Evolutionary conservation across 2,329 filamentous ascomycete genomes (phyloP).

Genomic region (Ceratocystis diversiconidia): DNA sequence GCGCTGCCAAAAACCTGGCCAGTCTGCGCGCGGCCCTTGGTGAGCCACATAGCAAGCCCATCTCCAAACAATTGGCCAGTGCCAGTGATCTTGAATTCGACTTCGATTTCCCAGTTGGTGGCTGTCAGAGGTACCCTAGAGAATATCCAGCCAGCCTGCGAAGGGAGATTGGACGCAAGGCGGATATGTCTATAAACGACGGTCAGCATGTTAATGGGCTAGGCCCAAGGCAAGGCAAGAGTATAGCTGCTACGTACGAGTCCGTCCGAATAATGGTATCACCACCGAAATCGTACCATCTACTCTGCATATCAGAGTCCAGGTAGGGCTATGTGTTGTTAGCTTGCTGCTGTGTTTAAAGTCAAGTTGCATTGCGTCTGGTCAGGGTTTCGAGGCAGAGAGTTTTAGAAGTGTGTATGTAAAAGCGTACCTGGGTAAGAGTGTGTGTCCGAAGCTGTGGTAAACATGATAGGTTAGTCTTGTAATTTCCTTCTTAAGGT

Average conservation of each 20-base stretch:
- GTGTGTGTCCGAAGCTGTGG: slow-evolving; percentile 73
- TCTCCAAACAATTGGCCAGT: slow-evolving; percentile 85
- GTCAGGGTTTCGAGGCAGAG: slow-evolving; percentile 16
- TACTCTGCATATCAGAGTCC: slow-evolving; percentile 93
- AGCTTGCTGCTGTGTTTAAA: slow-evolving; percentile 10
- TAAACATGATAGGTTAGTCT: slow-evolving; percentile 16
- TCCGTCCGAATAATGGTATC: slow-evolving; percentile 71
- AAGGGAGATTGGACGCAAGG: slow-evolving; percentile 77
- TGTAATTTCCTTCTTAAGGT: background rate
- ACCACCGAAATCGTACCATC: slow-evolving; percentile 98
- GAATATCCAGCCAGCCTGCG: slow-evolving; percentile 85
- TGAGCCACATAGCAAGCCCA: slow-evolving; percentile 96
- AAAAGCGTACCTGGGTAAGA: slow-evolving; percentile 53
- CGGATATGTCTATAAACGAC: slow-evolving; percentile 60
- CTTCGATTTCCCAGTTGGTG: slow-evolving; percentile 96
- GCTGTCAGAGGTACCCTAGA: slow-evolving; percentile 88
- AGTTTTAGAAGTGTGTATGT: slow-evolving; percentile 11
- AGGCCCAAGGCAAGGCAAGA: background rate
- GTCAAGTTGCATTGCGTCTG: slow-evolving; percentile 19
- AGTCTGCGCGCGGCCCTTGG: slow-evolving; percentile 68
- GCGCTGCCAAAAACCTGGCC: slow-evolving; percentile 78
- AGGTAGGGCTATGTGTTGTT: slow-evolving; percentile 61
- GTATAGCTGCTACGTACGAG: slow-evolving; percentile 33
- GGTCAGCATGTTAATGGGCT: background rate
- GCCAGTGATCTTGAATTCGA: slow-evolving; percentile 90